Percentiles rank a stretch among this genome's conserved stretches.
Conservation (phyloP, 805 yeast species). For the Blastobotrys americana region DNA sequence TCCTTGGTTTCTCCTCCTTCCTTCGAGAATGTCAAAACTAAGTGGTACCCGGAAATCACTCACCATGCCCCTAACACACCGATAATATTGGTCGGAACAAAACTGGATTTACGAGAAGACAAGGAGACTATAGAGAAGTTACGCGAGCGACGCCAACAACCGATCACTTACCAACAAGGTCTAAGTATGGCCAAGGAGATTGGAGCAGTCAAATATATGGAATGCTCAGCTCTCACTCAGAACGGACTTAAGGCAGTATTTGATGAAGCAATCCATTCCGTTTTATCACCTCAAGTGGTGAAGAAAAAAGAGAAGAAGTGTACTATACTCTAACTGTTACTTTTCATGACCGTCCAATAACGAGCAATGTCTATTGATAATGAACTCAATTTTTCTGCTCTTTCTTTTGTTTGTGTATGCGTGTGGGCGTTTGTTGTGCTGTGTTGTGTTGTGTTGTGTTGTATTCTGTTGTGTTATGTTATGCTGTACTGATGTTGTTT, state of each 20-base stretch:
- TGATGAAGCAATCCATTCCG: constrained; percentile 71
- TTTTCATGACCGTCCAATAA: too few species aligned
- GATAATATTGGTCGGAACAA: constrained; percentile 79
- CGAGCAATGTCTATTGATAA: too few species aligned
- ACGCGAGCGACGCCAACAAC: constrained; percentile 52
- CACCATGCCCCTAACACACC: constrained; percentile 72
- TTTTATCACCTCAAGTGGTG: constrained; percentile 34
- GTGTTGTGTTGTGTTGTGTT: too few species aligned
- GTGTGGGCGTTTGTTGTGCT: too few species aligned
- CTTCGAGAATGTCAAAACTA: constrained; percentile 69
- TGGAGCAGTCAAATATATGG: constrained; percentile 68
- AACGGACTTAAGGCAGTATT: constrained; percentile 79
- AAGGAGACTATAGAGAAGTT: constrained; percentile 60
- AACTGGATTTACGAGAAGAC: constrained; percentile 77
- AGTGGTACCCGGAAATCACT: constrained; percentile 80
- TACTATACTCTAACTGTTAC: constrained; percentile 29
- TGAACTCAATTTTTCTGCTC: too few species aligned
- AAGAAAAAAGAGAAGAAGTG: constrained; percentile 45
- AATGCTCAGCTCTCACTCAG: constrained; percentile 88
- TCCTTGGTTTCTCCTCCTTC: constrained; percentile 76
- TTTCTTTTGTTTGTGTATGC: too few species aligned
- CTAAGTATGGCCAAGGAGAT: constrained; percentile 57
- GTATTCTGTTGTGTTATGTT: too few species aligned
- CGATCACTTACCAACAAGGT: constrained; percentile 59
- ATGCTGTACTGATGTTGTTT: too few species aligned